A percentile compares a stretch with the other conserved stretches of the same genome.
Evolutionary conservation across 2,329 filamentous ascomycete species (phyloP).

Genomic region (Cordyceps sp.): DNA sequence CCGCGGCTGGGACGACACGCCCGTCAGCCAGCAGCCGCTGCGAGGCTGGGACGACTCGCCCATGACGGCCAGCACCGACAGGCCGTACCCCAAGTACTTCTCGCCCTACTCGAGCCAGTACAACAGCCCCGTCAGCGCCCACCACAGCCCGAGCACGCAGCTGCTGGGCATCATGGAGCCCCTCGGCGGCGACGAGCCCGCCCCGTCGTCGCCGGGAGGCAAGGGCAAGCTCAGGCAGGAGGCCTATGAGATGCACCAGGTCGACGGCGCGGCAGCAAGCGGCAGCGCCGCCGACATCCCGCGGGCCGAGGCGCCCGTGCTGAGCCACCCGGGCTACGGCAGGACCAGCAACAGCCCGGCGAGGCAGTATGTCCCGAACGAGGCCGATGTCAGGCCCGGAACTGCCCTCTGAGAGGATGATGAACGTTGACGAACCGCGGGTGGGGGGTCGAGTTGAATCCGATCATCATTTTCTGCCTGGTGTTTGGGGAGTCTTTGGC

Average conservation of each 20-base stretch:
- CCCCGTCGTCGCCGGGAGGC: too few species aligned
- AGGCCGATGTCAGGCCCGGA: conserved; percentile 1
- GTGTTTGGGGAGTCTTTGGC: too few species aligned
- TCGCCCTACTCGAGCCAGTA: conserved; percentile 44
- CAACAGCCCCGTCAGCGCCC: conserved; percentile 36
- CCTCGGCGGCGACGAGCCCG: conserved; percentile 2
- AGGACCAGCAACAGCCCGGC: conserved; percentile 13
- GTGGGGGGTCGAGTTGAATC: too few species aligned
- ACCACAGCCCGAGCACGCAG: conserved; percentile 15
- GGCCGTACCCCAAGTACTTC: conserved; percentile 29
- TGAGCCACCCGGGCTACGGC: conserved; percentile 30
- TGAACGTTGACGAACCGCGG: too few species aligned
- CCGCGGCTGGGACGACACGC: conserved; percentile 36
- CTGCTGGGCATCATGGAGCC: neutral
- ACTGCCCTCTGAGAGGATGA: conserved; percentile 1
- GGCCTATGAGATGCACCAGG: conserved; percentile 31
- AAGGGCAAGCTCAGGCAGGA: conserved; percentile 26
- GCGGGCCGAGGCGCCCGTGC: conserved; percentile 19
- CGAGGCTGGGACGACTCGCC: conserved; percentile 37
- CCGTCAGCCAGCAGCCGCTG: conserved; percentile 24
- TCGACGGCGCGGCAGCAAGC: conserved; percentile 3
- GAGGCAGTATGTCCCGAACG: conserved; percentile 5
- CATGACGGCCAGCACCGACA: conserved; percentile 23
- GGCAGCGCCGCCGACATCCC: conserved; percentile 11
- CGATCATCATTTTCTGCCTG: too few species aligned